Conservation (phyloP, 1,284 basidiomycete genomes). For the Mycena sp. region DNA sequence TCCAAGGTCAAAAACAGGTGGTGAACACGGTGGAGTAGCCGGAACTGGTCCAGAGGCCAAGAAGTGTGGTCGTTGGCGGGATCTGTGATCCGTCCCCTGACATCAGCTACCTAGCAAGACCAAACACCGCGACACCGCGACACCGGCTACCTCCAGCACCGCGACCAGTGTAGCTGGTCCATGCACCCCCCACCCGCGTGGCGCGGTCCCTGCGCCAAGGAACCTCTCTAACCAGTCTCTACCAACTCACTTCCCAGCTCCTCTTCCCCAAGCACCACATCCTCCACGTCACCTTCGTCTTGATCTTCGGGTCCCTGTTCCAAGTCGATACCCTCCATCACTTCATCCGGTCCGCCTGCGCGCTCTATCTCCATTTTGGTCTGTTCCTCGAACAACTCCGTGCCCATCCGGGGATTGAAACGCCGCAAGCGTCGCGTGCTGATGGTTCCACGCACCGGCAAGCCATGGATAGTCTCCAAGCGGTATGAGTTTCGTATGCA, state of each 20-base stretch:
- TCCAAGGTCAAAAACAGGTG: too few species aligned
- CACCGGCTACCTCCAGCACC: background rate
- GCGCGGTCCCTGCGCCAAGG: conserved; percentile 14
- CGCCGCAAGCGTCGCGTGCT: conserved; percentile 23
- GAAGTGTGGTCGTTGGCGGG: too few species aligned
- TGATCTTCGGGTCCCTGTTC: background rate
- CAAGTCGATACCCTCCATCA: background rate
- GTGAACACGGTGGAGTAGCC: too few species aligned
- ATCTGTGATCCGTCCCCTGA: too few species aligned
- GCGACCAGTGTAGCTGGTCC: conserved; percentile 12
- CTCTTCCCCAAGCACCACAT: background rate
- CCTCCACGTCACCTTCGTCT: conserved; percentile 11
- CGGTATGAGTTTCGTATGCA: conserved; percentile 32
- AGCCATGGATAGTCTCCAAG: conserved; percentile 26
- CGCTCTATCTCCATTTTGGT: background rate
- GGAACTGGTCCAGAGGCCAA: too few species aligned
- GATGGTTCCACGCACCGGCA: conserved; percentile 23
- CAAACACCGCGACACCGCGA: background rate
- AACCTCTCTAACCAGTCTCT: background rate
- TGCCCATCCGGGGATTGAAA: conserved; percentile 30
- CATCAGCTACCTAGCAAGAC: background rate
- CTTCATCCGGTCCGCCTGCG: background rate
- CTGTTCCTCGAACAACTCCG: conserved; percentile 19
- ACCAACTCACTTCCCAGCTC: background rate
- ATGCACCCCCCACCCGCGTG: conserved; percentile 1